Conservation (phyloP, 1,284 basidiomycete species). For the Stereum hirsutum region DNA sequence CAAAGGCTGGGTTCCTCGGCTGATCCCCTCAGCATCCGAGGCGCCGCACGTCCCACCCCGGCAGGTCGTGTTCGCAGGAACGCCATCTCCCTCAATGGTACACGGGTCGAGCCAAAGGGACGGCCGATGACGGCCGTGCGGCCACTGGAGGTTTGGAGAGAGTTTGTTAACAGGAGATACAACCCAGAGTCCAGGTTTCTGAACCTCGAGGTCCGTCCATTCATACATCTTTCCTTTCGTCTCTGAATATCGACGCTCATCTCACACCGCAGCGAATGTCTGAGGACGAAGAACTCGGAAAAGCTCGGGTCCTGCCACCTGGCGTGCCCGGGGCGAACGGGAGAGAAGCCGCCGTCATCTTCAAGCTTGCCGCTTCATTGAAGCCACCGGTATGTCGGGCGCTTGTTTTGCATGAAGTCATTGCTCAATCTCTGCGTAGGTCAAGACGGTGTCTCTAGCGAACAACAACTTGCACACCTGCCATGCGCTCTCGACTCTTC, state of each 20-base stretch:
- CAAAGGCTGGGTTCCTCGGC: slow-evolving; percentile 22
- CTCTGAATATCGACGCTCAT: not conserved
- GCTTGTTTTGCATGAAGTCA: slow-evolving; percentile 3
- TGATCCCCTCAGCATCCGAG: slow-evolving; percentile 44
- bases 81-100: slow-evolving; percentile 29
- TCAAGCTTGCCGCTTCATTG: slow-evolving; percentile 75
- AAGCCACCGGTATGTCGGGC: slow-evolving; percentile 56
- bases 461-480: slow-evolving; percentile 43
- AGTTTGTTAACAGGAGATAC: slow-evolving; percentile 63
- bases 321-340: slow-evolving; percentile 49
- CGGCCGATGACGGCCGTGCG: slow-evolving; percentile 18
- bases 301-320: slow-evolving; percentile 55
- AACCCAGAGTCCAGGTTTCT: slow-evolving; percentile 61
- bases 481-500: slow-evolving; percentile 43
- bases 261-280: slow-evolving; percentile 36
- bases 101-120: slow-evolving; percentile 10
- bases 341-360: slow-evolving; percentile 72
- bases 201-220: slow-evolving; percentile 64
- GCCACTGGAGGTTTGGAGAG: slow-evolving; percentile 55
- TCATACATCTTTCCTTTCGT: slow-evolving; percentile 5
- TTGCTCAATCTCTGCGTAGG: slow-evolving; percentile 27
- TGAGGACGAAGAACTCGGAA: slow-evolving; percentile 65
- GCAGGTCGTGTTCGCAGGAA: slow-evolving; percentile 48
- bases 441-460: slow-evolving; percentile 70
- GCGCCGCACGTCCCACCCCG: slow-evolving; percentile 36